Evolutionary conservation across 371 early-diverging fungal genomes (phyloP).

Genomic region (Syncephalastrum monosporum): DNA sequence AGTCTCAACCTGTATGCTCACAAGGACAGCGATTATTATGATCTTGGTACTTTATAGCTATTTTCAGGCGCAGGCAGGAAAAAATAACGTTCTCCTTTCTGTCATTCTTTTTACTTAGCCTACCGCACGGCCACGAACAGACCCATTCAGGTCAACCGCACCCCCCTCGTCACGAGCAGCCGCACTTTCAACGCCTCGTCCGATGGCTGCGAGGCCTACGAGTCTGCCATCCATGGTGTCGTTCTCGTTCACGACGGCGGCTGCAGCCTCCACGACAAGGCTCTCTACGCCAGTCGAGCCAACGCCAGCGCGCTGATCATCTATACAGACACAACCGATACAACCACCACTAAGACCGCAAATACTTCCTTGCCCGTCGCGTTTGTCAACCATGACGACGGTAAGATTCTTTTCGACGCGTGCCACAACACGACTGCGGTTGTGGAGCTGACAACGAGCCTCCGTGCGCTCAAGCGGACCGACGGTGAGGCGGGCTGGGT

Average conservation of each 20-base stretch:
- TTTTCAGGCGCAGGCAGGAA: too few species aligned
- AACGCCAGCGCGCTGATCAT: constrained; percentile 55
- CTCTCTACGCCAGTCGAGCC: constrained; percentile 35
- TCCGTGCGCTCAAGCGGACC: constrained; percentile 10
- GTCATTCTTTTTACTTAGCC: constrained; percentile 8
- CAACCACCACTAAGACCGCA: constrained; percentile 6
- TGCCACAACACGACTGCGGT: constrained; percentile 13
- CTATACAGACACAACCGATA: constrained; percentile 23
- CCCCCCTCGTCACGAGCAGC: background rate
- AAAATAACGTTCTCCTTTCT: too few species aligned
- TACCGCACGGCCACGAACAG: constrained; percentile 25
- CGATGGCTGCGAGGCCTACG: too few species aligned
- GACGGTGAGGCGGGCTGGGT: constrained; percentile 14
- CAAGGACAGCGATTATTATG: too few species aligned
- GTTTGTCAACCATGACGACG: constrained; percentile 34
- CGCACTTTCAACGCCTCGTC: too few species aligned
- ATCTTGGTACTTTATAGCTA: too few species aligned
- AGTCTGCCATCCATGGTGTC: constrained; percentile 8
- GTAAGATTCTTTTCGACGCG: constrained; percentile 4
- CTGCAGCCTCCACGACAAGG: constrained; percentile 41
- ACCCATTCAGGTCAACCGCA: constrained; percentile 13
- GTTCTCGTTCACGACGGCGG: constrained; percentile 46
- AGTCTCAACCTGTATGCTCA: constrained; percentile 11
- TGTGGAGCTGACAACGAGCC: constrained; percentile 19
- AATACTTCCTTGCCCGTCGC: constrained; percentile 32